These are phyloP conservation scores for Diplogelasinospora grovesii DNA, from an alignment of 495 filamentous ascomycete species.

Conservation along the genomic window DNA sequence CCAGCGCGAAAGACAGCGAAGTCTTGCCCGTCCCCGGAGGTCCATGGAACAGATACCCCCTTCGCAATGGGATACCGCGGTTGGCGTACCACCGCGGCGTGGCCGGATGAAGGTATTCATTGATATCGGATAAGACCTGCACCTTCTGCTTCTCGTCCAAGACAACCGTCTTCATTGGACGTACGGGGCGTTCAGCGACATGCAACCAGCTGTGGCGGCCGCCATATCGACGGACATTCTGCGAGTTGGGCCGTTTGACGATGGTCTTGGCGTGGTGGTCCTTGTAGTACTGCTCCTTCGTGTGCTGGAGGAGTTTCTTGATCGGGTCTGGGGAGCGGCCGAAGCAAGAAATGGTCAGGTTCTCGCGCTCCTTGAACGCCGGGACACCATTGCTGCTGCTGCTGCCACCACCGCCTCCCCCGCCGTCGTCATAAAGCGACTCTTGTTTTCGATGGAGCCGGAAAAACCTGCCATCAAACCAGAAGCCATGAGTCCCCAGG, in stretches of 20 bases:
- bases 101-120: slow-evolving; percentile 74
- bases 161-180: slow-evolving; percentile 79
- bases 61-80: slow-evolving; percentile 82
- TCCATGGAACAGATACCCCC: slow-evolving; percentile 80
- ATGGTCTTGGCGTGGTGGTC: slow-evolving; percentile 42
- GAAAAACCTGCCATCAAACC: slow-evolving; percentile 35
- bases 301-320: slow-evolving; percentile 52
- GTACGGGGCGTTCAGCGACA: slow-evolving; percentile 61
- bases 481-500: slow-evolving; percentile 34
- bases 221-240: slow-evolving; percentile 25
- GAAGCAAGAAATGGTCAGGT: slow-evolving; percentile 35
- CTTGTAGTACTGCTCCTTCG: slow-evolving; percentile 45
- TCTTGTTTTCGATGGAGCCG: slow-evolving; percentile 32
- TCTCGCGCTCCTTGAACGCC: slow-evolving; percentile 33
- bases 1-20: slow-evolving; percentile 56
- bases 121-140: slow-evolving; percentile 69
- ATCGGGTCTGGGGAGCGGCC: slow-evolving; percentile 49
- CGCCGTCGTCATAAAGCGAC: slow-evolving; percentile 23
- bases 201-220: slow-evolving; percentile 51
- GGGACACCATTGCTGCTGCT: slow-evolving; percentile 17
- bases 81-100: slow-evolving; percentile 72
- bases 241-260: slow-evolving; percentile 40
- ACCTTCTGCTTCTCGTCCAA: slow-evolving; percentile 70
- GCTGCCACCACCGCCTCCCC: no score
- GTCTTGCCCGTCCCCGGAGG: slow-evolving; percentile 65